A percentile compares a stretch with the other conserved stretches of the same genome.
These are phyloP conservation scores for Hura crepitans DNA, from an alignment of 441 rosid genomes.

Conservation along the genomic window DNA sequence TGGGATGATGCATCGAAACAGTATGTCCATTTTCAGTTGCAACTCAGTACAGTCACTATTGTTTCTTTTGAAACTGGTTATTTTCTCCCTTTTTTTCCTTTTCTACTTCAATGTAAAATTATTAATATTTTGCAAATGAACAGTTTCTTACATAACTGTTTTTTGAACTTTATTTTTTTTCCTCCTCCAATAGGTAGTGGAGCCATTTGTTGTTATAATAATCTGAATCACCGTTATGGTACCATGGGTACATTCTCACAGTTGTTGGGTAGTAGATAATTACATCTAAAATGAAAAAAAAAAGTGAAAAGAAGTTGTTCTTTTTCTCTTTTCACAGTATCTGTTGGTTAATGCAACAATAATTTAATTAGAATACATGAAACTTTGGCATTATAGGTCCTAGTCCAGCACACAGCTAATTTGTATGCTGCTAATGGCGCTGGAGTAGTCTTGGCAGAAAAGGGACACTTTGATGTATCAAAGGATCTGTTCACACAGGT, in stretches of 20 bases:
- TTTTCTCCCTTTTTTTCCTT: not conserved
- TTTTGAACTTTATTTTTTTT: not conserved
- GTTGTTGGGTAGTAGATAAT: not conserved
- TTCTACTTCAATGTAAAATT: not conserved
- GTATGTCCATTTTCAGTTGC: not conserved
- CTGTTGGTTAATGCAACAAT: constrained; percentile 15
- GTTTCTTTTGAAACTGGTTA: not conserved
- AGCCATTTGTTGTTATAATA: not conserved
- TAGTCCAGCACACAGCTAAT: constrained; percentile 86
- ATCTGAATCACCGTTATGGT: constrained; percentile 5
- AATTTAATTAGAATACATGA: not conserved
- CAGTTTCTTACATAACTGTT: not conserved
- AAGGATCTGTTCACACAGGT: constrained; percentile 95
- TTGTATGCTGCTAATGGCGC: constrained; percentile 99
- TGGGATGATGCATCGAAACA: not conserved
- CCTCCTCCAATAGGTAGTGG: not conserved
- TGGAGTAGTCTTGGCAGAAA: constrained; percentile 94
- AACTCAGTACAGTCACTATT: not conserved
- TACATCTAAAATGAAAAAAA: not conserved
- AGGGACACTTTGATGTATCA: constrained; percentile 93
- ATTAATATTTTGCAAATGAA: not conserved
- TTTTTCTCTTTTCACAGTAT: constrained; percentile 2
- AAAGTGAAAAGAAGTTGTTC: constrained; percentile 4
- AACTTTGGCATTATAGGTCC: constrained; percentile 52
- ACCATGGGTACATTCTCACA: not conserved